These are phyloP conservation scores for Neurospora tetrasperma DNA, from an alignment of 495 filamentous ascomycete species.

Conservation along the genomic window DNA sequence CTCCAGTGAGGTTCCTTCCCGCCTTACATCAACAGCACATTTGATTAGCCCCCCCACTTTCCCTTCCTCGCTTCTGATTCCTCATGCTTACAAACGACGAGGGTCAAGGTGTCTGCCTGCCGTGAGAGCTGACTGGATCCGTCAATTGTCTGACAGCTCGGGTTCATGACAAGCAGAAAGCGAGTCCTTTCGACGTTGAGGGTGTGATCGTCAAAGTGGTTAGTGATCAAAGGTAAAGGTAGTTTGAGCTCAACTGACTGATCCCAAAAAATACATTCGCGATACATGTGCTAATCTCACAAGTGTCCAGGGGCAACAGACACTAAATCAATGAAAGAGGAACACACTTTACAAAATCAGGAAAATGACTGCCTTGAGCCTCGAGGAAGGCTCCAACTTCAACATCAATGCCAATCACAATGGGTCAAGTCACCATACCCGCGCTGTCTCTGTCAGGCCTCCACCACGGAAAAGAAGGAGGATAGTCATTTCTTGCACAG, in stretches of 20 bases:
- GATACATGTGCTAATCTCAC: background rate
- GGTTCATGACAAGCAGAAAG: background rate
- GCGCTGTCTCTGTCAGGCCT: slow-evolving; percentile 16
- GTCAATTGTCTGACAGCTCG: too few species aligned
- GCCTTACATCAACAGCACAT: background rate
- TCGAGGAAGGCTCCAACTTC: background rate
- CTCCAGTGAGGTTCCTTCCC: background rate
- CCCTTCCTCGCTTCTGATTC: background rate
- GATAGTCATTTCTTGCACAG: slow-evolving; percentile 50
- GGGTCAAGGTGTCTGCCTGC: background rate
- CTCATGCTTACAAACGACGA: background rate
- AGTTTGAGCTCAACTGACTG: background rate
- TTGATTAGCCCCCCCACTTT: background rate
- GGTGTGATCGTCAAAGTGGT: background rate
- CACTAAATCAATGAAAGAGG: background rate
- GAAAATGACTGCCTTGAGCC: background rate
- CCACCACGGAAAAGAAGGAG: slow-evolving; percentile 46
- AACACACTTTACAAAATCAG: background rate
- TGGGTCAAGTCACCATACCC: background rate
- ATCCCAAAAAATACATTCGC: background rate
- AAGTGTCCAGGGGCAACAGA: background rate
- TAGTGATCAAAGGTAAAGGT: background rate
- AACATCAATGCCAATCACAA: background rate
- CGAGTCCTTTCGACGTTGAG: background rate
- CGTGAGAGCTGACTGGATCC: background rate